Percentiles rank a stretch among this genome's conserved stretches.
Evolutionary conservation across 768 basidiomycete genomes (phyloP).

Genomic region (Trametes cubensis): DNA sequence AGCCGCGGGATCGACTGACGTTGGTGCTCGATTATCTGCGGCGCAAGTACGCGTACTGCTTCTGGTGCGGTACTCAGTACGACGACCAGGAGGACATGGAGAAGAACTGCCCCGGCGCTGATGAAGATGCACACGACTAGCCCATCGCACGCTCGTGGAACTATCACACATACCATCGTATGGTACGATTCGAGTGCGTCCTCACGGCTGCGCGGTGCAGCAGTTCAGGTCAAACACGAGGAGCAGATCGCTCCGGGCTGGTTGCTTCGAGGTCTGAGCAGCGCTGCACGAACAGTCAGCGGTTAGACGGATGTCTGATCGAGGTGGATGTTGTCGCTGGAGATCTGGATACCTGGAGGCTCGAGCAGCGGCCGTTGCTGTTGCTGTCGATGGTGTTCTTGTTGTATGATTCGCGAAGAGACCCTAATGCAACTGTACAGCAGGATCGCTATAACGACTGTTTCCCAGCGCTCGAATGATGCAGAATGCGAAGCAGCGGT

Average conservation of each 20-base stretch:
- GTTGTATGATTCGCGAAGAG: constrained; percentile 5
- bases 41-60: constrained; percentile 73
- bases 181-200: too few relatives aligned
- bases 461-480: constrained; percentile 5
- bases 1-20: constrained; percentile 74
- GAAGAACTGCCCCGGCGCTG: constrained; percentile 69
- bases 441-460: constrained; percentile 16
- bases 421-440: neutral
- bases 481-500: neutral
- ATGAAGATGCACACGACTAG: constrained; percentile 80
- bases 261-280: neutral
- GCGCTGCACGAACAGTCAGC: too few relatives aligned
- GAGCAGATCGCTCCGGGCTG: too few relatives aligned
- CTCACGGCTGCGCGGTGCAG: neutral
- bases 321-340: neutral
- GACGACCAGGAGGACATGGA: constrained; percentile 60
- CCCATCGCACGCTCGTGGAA: too few relatives aligned
- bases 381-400: neutral
- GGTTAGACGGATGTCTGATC: neutral
- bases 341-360: too few relatives aligned
- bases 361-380: neutral
- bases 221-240: neutral
- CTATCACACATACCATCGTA: too few relatives aligned
- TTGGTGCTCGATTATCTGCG: constrained; percentile 76
- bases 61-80: constrained; percentile 87